Percentiles rank a stretch among this genome's conserved stretches.
These are phyloP conservation scores for Rhizophora mangle DNA, from an alignment of 345 rosid species.

Conservation along the genomic window DNA sequence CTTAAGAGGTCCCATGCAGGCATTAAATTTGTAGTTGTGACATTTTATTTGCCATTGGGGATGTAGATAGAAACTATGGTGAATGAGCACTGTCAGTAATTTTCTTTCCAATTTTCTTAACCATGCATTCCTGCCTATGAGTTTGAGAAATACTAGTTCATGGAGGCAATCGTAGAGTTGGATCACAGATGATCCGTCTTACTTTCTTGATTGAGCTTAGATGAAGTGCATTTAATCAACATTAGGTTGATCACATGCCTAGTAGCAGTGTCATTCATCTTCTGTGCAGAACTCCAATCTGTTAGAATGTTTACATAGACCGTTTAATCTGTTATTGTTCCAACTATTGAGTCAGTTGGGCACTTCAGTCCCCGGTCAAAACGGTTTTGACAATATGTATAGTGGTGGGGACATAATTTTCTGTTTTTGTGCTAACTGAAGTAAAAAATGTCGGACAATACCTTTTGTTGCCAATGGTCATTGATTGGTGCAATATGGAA, in stretches of 20 bases:
- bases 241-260: neutral
- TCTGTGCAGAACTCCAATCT: too few relatives aligned
- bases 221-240: neutral
- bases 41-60: slow-evolving; percentile 19
- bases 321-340: too few relatives aligned
- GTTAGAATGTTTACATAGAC: too few relatives aligned
- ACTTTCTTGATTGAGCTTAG: neutral
- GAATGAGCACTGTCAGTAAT: slow-evolving; percentile 11
- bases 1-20: slow-evolving; percentile 10
- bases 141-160: neutral
- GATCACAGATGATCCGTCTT: neutral
- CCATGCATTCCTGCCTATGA: neutral
- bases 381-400: too few relatives aligned
- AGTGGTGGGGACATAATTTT: too few relatives aligned
- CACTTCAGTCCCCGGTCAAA: too few relatives aligned
- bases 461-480: too few relatives aligned
- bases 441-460: too few relatives aligned
- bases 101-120: neutral
- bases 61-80: slow-evolving; percentile 36
- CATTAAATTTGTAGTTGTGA: slow-evolving; percentile 17
- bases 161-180: too few relatives aligned
- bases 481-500: too few relatives aligned
- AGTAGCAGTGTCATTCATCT: neutral
- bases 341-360: too few relatives aligned
- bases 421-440: too few relatives aligned